Conservation (phyloP, 176 grass and related monocot species). For the Aegilops sharonensis region DNA sequence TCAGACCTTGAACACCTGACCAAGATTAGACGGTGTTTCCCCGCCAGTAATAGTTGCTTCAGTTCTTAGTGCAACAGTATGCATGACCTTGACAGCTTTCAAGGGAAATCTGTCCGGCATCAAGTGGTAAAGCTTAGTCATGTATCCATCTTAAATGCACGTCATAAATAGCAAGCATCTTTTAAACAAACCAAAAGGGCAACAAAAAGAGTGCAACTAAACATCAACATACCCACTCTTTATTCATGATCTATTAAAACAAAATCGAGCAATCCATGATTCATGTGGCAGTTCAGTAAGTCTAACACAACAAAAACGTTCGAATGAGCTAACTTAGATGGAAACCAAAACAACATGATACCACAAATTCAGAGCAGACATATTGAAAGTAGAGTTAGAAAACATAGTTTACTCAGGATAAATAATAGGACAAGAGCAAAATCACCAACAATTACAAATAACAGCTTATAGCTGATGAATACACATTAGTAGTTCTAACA, state of each 20-base stretch:
- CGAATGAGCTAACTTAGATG: background rate
- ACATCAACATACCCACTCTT: background rate
- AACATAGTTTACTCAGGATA: background rate
- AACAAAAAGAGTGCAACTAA: background rate
- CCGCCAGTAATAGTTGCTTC: slow-evolving; percentile 75
- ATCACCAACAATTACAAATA: background rate
- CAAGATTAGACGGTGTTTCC: slow-evolving; percentile 75
- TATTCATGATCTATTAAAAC: background rate
- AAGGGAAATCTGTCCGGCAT: slow-evolving; percentile 71
- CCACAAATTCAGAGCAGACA: slow-evolving; percentile 9
- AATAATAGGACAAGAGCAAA: slow-evolving; percentile 1
- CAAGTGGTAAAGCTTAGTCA: background rate
- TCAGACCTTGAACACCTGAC: slow-evolving; percentile 79
- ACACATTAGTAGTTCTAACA: background rate
- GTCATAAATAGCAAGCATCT: slow-evolving; percentile 14
- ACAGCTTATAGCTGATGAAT: background rate
- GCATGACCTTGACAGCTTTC: slow-evolving; percentile 99
- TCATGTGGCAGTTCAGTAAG: background rate
- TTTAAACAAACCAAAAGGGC: background rate
- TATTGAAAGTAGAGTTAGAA: slow-evolving; percentile 10
- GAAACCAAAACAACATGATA: slow-evolving; percentile 8
- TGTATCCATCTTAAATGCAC: background rate
- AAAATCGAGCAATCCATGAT: slow-evolving; percentile 4
- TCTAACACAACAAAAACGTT: background rate
- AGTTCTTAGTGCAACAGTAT: slow-evolving; percentile 85